Evolutionary conservation across 805 yeast genomes (phyloP).

Genomic region (Myxozyma nipponensis): DNA sequence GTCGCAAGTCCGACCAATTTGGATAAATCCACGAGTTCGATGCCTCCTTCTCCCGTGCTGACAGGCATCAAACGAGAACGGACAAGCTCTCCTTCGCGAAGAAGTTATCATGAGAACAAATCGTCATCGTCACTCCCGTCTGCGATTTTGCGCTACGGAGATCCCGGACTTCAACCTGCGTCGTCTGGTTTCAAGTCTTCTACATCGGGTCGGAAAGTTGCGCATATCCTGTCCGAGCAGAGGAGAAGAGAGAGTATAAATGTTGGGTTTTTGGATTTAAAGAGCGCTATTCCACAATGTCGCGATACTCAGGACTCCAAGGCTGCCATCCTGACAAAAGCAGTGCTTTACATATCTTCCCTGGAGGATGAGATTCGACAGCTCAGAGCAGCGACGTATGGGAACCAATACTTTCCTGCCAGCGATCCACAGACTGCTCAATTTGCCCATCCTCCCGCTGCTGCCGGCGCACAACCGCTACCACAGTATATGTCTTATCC

Average conservation of each 20-base stretch:
- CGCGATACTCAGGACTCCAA: slow-evolving; percentile 45
- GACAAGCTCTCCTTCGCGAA: too few relatives aligned
- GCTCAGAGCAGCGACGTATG: slow-evolving; percentile 18
- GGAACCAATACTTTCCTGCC: not conserved
- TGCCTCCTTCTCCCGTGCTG: too few relatives aligned
- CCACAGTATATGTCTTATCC: not conserved
- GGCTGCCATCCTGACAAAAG: slow-evolving; percentile 44
- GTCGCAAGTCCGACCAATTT: too few relatives aligned
- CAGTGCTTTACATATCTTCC: slow-evolving; percentile 42
- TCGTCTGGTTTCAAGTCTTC: slow-evolving; percentile 3
- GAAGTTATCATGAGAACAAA: too few relatives aligned
- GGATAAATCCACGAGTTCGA: too few relatives aligned
- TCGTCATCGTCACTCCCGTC: too few relatives aligned
- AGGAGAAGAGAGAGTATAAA: slow-evolving; percentile 46
- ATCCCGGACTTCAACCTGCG: too few relatives aligned
- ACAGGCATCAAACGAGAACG: too few relatives aligned
- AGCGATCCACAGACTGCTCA: too few relatives aligned
- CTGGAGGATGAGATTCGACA: slow-evolving; percentile 36
- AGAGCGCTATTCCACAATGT: slow-evolving; percentile 42
- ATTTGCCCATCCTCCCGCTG: not conserved
- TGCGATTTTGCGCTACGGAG: too few relatives aligned
- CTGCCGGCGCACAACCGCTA: not conserved
- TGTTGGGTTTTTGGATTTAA: slow-evolving; percentile 44
- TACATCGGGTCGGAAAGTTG: slow-evolving; percentile 34
- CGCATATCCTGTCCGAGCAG: slow-evolving; percentile 47